Evolutionary conservation across 1,284 basidiomycete species (phyloP).

Genomic region (Macrocystidia cucumis): DNA sequence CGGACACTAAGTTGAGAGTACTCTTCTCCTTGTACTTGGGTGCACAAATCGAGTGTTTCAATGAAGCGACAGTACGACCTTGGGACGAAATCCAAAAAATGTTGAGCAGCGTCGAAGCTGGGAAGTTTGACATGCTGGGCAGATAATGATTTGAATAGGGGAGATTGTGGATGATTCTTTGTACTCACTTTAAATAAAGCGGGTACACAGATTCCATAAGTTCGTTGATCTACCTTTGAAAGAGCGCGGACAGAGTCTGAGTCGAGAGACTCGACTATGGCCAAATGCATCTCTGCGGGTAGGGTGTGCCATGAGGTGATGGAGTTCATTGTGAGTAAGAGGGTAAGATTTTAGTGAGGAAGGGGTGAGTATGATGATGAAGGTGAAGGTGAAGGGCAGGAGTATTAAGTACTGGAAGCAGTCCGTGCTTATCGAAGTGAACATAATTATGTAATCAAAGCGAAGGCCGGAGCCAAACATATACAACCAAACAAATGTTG

Average conservation of each 20-base stretch:
- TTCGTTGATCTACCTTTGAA: conserved; percentile 33
- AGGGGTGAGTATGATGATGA: conserved; percentile 6
- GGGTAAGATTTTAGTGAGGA: conserved; percentile 9
- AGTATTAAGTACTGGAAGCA: conserved; percentile 6
- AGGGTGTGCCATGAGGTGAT: conserved; percentile 42
- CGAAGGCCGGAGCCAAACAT: too few relatives aligned
- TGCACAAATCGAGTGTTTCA: conserved; percentile 46
- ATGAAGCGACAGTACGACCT: conserved; percentile 44
- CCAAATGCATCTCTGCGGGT: conserved; percentile 58
- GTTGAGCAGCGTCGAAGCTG: conserved; percentile 33
- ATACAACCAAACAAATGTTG: too few relatives aligned
- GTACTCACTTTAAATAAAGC: conserved; percentile 45
- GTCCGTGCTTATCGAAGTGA: too few relatives aligned
- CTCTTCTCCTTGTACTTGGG: conserved; percentile 21
- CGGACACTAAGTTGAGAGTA: conserved; percentile 9
- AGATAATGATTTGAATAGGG: conserved; percentile 1
- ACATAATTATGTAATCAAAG: too few relatives aligned
- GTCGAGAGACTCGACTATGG: conserved; percentile 44
- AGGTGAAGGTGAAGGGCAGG: conserved; percentile 4
- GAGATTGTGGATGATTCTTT: conserved; percentile 1
- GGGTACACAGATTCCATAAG: conserved; percentile 50
- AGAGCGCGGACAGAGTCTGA: conserved; percentile 32
- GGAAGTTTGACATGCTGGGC: conserved; percentile 42
- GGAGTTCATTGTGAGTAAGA: conserved; percentile 13
- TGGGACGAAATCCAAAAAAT: conserved; percentile 53